Conservation (phyloP, 805 yeast genomes). For the Millerozyma acaciae region DNA sequence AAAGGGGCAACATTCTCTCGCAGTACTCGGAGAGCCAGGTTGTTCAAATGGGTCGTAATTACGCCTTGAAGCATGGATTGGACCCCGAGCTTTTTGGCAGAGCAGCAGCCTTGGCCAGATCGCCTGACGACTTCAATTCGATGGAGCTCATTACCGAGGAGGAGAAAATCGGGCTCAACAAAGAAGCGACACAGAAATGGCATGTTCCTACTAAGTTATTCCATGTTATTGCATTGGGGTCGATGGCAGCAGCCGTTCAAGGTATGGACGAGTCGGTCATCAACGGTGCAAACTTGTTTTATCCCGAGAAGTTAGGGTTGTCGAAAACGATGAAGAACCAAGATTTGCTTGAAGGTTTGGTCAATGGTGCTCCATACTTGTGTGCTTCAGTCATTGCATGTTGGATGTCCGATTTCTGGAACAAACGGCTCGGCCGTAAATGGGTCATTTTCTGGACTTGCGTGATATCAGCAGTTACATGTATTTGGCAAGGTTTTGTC, state of each 20-base stretch:
- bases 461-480: slow-evolving; percentile 53
- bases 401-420: slow-evolving; percentile 55
- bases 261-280: slow-evolving; percentile 74
- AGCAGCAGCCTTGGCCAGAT: slow-evolving; percentile 58
- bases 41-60: slow-evolving; percentile 65
- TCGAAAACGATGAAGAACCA: slow-evolving; percentile 31
- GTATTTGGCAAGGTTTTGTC: slow-evolving; percentile 66
- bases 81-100: slow-evolving; percentile 57
- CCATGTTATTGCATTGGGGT: slow-evolving; percentile 54
- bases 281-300: slow-evolving; percentile 63
- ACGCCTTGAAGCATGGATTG: slow-evolving; percentile 53
- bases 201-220: slow-evolving; percentile 47
- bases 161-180: slow-evolving; percentile 47
- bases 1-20: slow-evolving; percentile 44
- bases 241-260: slow-evolving; percentile 68
- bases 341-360: slow-evolving; percentile 57
- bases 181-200: slow-evolving; percentile 42
- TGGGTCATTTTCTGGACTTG: slow-evolving; percentile 61
- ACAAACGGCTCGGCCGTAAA: slow-evolving; percentile 53
- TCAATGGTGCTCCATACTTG: slow-evolving; percentile 64
- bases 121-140: slow-evolving; percentile 53
- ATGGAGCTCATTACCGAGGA: slow-evolving; percentile 47
- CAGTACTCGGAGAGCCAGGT: slow-evolving; percentile 62
- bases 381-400: slow-evolving; percentile 55
- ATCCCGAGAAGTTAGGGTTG: slow-evolving; percentile 54